Evolutionary conservation across 306 rosid genomes (phyloP).

Genomic region (Quercus dentata): DNA sequence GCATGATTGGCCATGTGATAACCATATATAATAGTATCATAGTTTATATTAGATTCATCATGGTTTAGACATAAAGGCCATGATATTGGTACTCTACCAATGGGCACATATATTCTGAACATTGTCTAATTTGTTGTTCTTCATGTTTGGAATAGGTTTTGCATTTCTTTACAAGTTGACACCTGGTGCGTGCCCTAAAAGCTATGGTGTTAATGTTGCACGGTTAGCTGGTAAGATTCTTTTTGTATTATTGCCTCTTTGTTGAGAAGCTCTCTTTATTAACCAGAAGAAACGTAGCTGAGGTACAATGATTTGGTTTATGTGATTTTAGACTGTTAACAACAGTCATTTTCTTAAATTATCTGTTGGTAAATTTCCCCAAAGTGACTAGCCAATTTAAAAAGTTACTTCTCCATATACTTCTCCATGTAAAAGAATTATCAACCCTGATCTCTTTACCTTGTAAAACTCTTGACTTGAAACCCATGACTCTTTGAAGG

Average conservation of each 20-base stretch:
- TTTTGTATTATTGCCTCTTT: constrained; percentile 4
- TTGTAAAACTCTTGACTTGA: too few species aligned
- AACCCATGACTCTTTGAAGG: too few species aligned
- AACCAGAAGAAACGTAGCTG: too few species aligned
- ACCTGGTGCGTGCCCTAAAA: constrained; percentile 85
- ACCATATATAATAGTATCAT: background rate
- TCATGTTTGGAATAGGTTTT: constrained; percentile 52
- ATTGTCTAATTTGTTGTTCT: constrained; percentile 14
- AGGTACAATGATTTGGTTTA: too few species aligned
- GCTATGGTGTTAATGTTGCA: constrained; percentile 94
- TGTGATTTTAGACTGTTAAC: too few species aligned
- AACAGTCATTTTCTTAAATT: too few species aligned
- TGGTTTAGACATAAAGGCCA: background rate
- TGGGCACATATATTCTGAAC: background rate
- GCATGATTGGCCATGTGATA: background rate
- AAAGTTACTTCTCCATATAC: too few species aligned
- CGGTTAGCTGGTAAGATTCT: constrained; percentile 74
- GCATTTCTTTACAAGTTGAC: constrained; percentile 84
- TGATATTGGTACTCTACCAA: background rate
- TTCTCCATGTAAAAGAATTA: too few species aligned
- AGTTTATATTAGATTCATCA: background rate
- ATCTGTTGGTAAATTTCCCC: too few species aligned
- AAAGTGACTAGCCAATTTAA: too few species aligned
- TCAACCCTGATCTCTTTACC: too few species aligned
- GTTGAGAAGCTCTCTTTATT: background rate